Evolutionary conservation across 2,329 filamentous ascomycete species (phyloP).

Genomic region (Sclerotinia trifoliorum): DNA sequence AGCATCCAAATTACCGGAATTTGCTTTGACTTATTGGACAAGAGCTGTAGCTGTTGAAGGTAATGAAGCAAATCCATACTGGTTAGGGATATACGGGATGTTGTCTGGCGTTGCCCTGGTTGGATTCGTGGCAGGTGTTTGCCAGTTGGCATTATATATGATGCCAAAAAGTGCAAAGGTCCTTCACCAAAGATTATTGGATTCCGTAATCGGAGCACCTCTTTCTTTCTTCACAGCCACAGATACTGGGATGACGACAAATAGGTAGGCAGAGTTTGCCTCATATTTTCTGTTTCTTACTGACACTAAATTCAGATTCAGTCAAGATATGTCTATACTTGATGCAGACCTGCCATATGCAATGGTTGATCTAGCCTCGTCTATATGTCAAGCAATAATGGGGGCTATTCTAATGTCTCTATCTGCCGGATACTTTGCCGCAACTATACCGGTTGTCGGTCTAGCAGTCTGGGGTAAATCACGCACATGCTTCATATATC

Average conservation of each 20-base stretch:
- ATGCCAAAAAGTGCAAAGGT: conserved; percentile 50
- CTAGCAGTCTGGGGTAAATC: conserved; percentile 31
- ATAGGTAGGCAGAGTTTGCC: conserved; percentile 27
- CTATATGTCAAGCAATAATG: conserved; percentile 43
- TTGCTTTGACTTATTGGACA: conserved; percentile 27
- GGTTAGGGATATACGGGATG: conserved; percentile 17
- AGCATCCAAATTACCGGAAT: conserved; percentile 28
- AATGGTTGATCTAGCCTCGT: conserved; percentile 24
- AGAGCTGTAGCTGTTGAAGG: conserved; percentile 13
- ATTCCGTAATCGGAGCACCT: conserved; percentile 46
- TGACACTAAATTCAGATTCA: conserved; percentile 25
- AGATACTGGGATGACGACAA: conserved; percentile 30
- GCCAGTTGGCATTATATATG: conserved; percentile 50
- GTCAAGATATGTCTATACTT: conserved; percentile 33
- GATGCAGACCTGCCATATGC: conserved; percentile 34
- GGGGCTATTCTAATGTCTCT: conserved; percentile 41
- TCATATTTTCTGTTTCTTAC: not conserved
- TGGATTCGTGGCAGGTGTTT: conserved; percentile 7
- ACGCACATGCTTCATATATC: not conserved
- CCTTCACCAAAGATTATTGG: conserved; percentile 50
- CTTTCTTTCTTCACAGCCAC: conserved; percentile 38
- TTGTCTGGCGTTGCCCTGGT: conserved; percentile 12
- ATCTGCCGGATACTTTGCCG: conserved; percentile 42
- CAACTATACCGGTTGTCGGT: conserved; percentile 44
- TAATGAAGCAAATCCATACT: conserved; percentile 17